Percentiles rank a stretch among this genome's conserved stretches.
phyloP scores from a whole-genome alignment of 495 filamentous ascomycete species.

The Aspergillus ostianus region DNA sequence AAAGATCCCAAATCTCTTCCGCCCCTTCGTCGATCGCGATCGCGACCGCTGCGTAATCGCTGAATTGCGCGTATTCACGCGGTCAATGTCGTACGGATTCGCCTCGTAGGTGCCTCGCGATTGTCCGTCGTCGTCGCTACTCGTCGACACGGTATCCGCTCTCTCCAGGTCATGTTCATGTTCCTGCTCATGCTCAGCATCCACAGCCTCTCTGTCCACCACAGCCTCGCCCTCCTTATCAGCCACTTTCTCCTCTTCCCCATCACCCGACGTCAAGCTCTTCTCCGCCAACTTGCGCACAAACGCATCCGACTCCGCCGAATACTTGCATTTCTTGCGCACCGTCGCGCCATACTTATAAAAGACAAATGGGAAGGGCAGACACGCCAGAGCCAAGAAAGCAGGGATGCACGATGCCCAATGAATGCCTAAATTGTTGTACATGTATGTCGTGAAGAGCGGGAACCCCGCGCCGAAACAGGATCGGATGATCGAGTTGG shows the following conservation, averaged over 20 bases:
- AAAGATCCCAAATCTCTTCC: conserved; percentile 12
- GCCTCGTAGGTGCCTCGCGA: conserved; percentile 16
- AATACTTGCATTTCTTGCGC: conserved; percentile 63
- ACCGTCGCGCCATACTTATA: conserved; percentile 62
- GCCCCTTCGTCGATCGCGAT: conserved; percentile 5
- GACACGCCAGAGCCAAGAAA: conserved; percentile 62
- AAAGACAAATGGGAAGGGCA: conserved; percentile 70
- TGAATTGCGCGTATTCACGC: conserved; percentile 29
- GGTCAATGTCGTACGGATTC: conserved; percentile 31
- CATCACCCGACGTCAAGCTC: conserved; percentile 4
- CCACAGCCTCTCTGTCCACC: conserved; percentile 1
- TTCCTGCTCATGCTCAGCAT: background rate
- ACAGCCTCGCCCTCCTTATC: background rate
- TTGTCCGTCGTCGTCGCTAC: conserved; percentile 2
- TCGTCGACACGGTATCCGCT: background rate
- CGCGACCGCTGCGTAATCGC: conserved; percentile 24
- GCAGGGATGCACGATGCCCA: conserved; percentile 72
- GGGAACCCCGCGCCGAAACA: conserved; percentile 70
- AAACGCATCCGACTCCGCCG: conserved; percentile 54
- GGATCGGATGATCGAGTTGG: conserved; percentile 61
- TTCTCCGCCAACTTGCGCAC: conserved; percentile 22
- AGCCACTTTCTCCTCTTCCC: conserved; percentile 2
- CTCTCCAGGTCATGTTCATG: conserved; percentile 6
- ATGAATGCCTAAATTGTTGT: conserved; percentile 63
- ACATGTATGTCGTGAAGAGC: conserved; percentile 70